phyloP scores from a whole-genome alignment of 2,329 filamentous ascomycete genomes.

The Fusarium sp. region DNA sequence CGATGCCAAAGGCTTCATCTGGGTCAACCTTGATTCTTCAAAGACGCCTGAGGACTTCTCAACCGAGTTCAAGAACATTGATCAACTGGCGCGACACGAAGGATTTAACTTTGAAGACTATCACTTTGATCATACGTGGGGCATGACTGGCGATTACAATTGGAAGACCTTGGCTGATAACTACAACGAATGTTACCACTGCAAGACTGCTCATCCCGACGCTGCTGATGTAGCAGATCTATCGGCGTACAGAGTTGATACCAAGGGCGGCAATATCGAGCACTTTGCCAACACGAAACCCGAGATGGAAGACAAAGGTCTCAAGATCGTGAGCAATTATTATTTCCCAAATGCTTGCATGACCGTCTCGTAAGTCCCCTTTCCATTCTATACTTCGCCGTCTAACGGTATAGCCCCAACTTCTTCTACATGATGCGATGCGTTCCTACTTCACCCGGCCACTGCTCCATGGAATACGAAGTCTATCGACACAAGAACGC shows the following conservation, averaged over 20 bases:
- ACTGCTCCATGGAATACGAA: constrained; percentile 20
- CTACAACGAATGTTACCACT: constrained; percentile 37
- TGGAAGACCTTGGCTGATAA: constrained; percentile 66
- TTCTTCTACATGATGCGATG: constrained; percentile 29
- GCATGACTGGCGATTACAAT: constrained; percentile 66
- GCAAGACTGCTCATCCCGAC: constrained; percentile 23
- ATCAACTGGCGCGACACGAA: constrained; percentile 58
- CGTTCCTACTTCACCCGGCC: neutral
- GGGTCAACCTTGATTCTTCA: constrained; percentile 65
- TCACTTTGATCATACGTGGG: constrained; percentile 66
- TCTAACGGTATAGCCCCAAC: constrained; percentile 56
- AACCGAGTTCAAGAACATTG: constrained; percentile 51
- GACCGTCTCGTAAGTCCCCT: constrained; percentile 23
- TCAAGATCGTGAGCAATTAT: constrained; percentile 33
- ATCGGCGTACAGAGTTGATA: constrained; percentile 8
- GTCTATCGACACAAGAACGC: constrained; percentile 28
- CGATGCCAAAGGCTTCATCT: constrained; percentile 66
- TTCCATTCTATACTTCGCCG: constrained; percentile 36
- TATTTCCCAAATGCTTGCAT: constrained; percentile 36
- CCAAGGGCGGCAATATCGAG: constrained; percentile 30
- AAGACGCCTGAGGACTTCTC: constrained; percentile 62
- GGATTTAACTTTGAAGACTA: constrained; percentile 64
- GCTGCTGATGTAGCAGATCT: constrained; percentile 7
- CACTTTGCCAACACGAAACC: constrained; percentile 23
- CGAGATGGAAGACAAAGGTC: constrained; percentile 11